Evolutionary conservation across 2,329 filamentous ascomycete genomes (phyloP), one percentile per base, ranked within the genome.

Genomic region (Colletotrichum eleusines): DNA sequence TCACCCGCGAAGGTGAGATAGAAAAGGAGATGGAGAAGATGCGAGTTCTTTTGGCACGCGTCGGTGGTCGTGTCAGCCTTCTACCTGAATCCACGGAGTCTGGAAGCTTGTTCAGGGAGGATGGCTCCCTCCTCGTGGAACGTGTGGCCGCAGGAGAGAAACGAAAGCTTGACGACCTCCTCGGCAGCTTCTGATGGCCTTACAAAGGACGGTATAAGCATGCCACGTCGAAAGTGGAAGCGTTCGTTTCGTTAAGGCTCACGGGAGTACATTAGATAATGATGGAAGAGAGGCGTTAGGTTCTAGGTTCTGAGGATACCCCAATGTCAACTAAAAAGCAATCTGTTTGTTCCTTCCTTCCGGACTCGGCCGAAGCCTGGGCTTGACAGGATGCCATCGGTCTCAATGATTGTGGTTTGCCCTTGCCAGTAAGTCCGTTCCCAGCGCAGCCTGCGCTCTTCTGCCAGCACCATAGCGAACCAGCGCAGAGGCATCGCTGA

Each of bases 11-110:
- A 76, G 89, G 90, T 1, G 86, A 89, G 58, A 78, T 94, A 12
- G 91, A 91, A 76, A 82, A 82, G 63, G 91, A 94, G 79, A 81
- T 94, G 65, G 87, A 90, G 77, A 87, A 86, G 72, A 92, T 91
- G 86, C 86, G 90, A 42, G 83, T 90, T 73, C 79, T 94, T 72
- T 83, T 91, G 65, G 85, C 86, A 1, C 84, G 90, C 33, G 89
- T 92, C 0, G 84, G 85, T 5, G 87, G 85, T 2, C 84, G 87
- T 26, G 81, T 91, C 1, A 81, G 79, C 16, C 76, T 78, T 66
- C 68, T 87, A 20, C 78, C 80, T 8, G 76, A 76, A 33, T 42
- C 71, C 16, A 46, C 65, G 46, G 69, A 72, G 23, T 74, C 65
- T 28, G 53, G 48, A 18, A 60, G 46, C 63, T 48, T 60, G n/a